A percentile compares a stretch with the other conserved stretches of the same genome.
Evolutionary conservation across 306 rosid genomes (phyloP).

Genomic region (Vigna nakashimae): DNA sequence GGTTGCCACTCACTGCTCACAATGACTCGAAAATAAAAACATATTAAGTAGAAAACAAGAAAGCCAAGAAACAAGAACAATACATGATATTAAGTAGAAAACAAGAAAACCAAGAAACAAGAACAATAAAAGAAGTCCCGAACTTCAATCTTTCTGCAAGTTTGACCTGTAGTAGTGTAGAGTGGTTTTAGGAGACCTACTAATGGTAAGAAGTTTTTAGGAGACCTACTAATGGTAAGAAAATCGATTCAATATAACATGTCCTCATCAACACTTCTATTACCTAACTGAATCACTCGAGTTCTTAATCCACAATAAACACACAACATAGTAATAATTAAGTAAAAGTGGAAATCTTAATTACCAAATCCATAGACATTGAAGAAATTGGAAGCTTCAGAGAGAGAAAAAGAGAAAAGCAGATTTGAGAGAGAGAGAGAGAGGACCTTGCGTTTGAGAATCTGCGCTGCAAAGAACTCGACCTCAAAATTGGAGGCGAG

Average conservation of each 20-base stretch:
- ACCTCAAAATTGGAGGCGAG: slow-evolving; percentile 72
- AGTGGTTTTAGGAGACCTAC: not conserved
- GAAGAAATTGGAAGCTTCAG: not conserved
- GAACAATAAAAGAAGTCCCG: not conserved
- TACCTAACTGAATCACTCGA: not conserved
- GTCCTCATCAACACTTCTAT: too few relatives aligned
- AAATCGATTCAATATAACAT: not conserved
- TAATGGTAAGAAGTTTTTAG: not conserved
- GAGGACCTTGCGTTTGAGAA: slow-evolving; percentile 90
- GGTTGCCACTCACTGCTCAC: slow-evolving; percentile 17
- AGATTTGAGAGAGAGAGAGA: not conserved
- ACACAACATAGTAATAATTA: not conserved
- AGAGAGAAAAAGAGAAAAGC: not conserved
- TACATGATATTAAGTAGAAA: not conserved
- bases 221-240: not conserved
- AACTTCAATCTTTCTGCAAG: not conserved
- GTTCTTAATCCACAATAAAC: not conserved
- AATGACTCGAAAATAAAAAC: not conserved
- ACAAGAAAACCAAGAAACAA: not conserved
- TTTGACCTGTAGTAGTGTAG: not conserved
- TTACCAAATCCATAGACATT: not conserved
- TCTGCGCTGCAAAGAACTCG: slow-evolving; percentile 98
- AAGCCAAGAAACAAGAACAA: not conserved
- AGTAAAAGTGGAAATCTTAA: not conserved
- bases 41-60: not conserved